Conservation (phyloP, 805 yeast genomes). For the Kodamaea leandrae region DNA sequence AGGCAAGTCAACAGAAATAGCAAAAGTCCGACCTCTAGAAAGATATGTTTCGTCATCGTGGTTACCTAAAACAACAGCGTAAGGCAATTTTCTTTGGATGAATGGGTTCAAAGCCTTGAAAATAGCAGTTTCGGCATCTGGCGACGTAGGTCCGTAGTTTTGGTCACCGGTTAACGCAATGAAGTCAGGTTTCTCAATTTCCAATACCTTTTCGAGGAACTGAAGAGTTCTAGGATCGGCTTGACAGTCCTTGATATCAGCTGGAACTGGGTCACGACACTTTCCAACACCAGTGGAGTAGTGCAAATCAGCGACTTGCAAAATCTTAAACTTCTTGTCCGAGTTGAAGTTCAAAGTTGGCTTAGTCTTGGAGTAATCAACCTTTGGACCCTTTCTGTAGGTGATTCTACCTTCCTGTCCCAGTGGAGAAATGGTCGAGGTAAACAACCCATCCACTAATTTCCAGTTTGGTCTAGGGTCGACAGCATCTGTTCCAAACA, state of each 20-base stretch:
- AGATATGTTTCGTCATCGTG: constrained; percentile 89
- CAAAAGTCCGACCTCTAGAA: constrained; percentile 58
- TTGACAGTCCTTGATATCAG: constrained; percentile 50
- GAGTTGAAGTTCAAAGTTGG: constrained; percentile 28
- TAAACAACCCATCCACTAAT: constrained; percentile 3
- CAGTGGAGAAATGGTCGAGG: constrained; percentile 13
- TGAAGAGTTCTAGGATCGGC: constrained; percentile 73
- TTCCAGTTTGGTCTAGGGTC: constrained; percentile 79
- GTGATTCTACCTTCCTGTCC: constrained; percentile 21
- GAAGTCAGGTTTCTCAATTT: constrained; percentile 75
- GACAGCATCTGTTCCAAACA: constrained; percentile 69
- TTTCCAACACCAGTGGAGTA: constrained; percentile 78
- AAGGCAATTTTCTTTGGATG: constrained; percentile 67
- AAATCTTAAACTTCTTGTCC: constrained; percentile 62
- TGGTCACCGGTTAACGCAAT: constrained; percentile 92
- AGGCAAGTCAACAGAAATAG: constrained; percentile 57
- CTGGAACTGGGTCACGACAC: constrained; percentile 74
- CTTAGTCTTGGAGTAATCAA: constrained; percentile 24
- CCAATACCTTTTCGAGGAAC: constrained; percentile 63
- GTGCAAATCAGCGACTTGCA: constrained; percentile 91
- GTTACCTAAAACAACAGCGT: constrained; percentile 83
- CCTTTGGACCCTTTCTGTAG: constrained; percentile 32
- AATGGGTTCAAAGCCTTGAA: constrained; percentile 73
- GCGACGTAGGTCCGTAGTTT: constrained; percentile 72
- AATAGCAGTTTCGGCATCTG: constrained; percentile 77